Evolutionary conservation across 2,329 filamentous ascomycete genomes (phyloP), one percentile per base, ranked within the genome.

Genomic region (Venturia oleaginea): DNA sequence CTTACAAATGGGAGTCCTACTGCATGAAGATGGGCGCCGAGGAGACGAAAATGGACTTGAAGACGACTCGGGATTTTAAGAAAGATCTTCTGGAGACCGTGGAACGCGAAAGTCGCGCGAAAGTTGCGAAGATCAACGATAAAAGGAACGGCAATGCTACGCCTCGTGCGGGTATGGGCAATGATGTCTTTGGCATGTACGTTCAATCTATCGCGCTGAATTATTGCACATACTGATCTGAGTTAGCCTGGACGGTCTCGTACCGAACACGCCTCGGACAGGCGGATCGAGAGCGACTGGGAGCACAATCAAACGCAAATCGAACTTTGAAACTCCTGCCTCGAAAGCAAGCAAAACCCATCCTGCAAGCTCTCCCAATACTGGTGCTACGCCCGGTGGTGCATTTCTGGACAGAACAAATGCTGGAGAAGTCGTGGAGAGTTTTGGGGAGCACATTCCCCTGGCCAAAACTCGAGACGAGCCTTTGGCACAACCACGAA

Each of bases 1-100:
- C 91, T 76, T 97, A 91, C 85, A 97, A 97, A 82, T 99, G 94
- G 94, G 94, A 99, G 76, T 93, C 92, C 0, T 97, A 97, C 81
- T 92, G 90, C 76, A 88, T 99, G 74, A 96, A 93, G 76, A 92
- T 97, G 87, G 91, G 92, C 30, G 79, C 85, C 59, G 91, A 95
- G 65, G 89, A 91, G 65, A 86, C 87, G 67, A 86, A 82, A 66
- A 78, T 90, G 67, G 85, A 88, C 59, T 80, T 95, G 51, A 84
- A 88, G 43, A 88, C 84, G 0, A 84, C 90, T 57, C 84, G 88
- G 54, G 85, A 86, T 64, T 89, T 99, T 73, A 96, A 96, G 75
- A 89, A 91, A 72, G 88, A 90, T 71, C 83, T 97, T 8, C 91
- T 93, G 72, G 92, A 97, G 71, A 82, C 84, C 43, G 78, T 97